Evolutionary conservation across 106 monocot genomes (phyloP).

Genomic region (Alisma plantagoaquatica): DNA sequence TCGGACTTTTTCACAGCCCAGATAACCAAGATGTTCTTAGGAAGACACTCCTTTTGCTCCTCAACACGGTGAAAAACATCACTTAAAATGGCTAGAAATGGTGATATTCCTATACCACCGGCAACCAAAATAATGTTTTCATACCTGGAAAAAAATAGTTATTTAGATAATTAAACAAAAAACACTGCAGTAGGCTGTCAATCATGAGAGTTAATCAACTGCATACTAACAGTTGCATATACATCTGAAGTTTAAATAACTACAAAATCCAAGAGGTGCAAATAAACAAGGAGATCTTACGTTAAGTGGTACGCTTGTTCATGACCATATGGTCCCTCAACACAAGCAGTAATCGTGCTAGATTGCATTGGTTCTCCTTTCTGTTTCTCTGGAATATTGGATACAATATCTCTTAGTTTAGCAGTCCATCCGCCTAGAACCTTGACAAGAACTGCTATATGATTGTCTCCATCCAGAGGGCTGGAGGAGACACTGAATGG

Average conservation of each 20-base stretch:
- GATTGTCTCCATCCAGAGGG: slow-evolving; percentile 70
- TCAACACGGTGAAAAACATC: slow-evolving; percentile 60
- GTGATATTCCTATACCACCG: slow-evolving; percentile 93
- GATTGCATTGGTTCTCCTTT: not conserved
- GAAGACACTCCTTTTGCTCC: slow-evolving; percentile 43
- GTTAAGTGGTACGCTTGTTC: slow-evolving; percentile 78
- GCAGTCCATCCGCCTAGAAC: slow-evolving; percentile 87
- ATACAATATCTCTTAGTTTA: slow-evolving; percentile 37
- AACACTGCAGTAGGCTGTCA: not conserved
- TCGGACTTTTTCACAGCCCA: slow-evolving; percentile 89
- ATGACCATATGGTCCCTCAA: slow-evolving; percentile 96
- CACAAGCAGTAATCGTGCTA: slow-evolving; percentile 44
- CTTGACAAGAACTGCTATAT: slow-evolving; percentile 76
- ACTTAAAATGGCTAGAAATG: slow-evolving; percentile 84
- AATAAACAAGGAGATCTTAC: slow-evolving; percentile 20
- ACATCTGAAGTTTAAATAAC: not conserved
- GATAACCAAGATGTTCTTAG: slow-evolving; percentile 66
- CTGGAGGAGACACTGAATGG: slow-evolving; percentile 96
- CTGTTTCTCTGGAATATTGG: slow-evolving; percentile 20
- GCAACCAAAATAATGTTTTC: slow-evolving; percentile 91
- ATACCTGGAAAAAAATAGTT: slow-evolving; percentile 34
- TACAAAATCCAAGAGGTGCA: not conserved
- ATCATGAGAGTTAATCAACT: no score
- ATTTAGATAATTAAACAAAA: not conserved
- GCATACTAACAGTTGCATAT: not conserved